Base-by-base conservation (phyloP, 2,329 filamentous ascomycete species). In the Pseudonectria foliicola region DNA sequence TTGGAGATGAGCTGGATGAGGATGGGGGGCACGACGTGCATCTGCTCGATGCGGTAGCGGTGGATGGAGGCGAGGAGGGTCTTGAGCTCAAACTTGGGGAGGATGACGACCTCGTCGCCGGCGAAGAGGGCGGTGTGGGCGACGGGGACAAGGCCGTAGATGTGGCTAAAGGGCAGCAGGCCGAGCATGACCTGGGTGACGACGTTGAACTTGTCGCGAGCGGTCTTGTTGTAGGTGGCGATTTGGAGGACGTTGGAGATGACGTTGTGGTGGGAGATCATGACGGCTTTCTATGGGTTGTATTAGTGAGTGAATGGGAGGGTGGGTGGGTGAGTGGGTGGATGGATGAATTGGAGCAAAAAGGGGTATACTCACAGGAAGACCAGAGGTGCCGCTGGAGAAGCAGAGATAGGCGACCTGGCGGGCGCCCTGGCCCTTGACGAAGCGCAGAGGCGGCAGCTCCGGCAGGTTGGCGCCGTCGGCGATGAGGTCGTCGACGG, bases 151-250 rank as follows among this genome's bases (percentile, higher is more conserved):
- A 92, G 64, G 4, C 77, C 77, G 56, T 90, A 93, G 44, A 92
- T 92, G 51, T 93, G 86, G 45, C 82, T 88, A 52, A 87, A 77
- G 1, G 85, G 85, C 1, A 90, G 65, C n/a, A 90, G 66, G 5
- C 83, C 85, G 1, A 89, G 70, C 2, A 58, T 63, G 13, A 72
- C 58, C 38, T 71, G 61, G 1, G 59, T 67, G 4, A 55, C 54
- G 27, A 71, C 41, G 10, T 53, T 54, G 4, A 55, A 48, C 23
- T 54, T 46, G 42, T 60, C 55, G 40, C 67, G 56, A n/a, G 56
- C 36, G 34, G 63, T 46, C 39, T 53, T 31, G 33, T 71, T 58
- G 35, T 57, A 77, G 1, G 68, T 53, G 6, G 51, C 53, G 35
- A 80, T 68, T 54, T 88, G 83, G 30, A 87, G 51, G 1, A 77